These are phyloP conservation scores for Hypocrella siamensis DNA, from an alignment of 2,329 filamentous ascomycete species.

Conservation along the genomic window DNA sequence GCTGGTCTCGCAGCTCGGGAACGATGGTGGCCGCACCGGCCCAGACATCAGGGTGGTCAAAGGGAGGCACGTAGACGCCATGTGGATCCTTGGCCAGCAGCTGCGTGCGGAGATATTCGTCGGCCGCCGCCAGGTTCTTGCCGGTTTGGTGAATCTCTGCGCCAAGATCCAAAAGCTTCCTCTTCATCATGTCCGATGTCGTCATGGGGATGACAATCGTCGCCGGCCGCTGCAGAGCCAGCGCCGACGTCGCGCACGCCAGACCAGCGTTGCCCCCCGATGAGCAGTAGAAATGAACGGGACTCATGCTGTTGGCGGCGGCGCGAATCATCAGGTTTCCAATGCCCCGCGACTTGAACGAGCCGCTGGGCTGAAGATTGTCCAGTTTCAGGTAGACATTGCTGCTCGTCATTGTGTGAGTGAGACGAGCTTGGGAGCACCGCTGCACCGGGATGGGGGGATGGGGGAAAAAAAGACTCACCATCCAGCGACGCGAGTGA, in stretches of 20 bases:
- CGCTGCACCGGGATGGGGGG: no score
- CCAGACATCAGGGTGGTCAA: constrained; percentile 55
- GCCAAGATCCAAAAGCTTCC: constrained; percentile 53
- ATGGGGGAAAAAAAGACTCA: constrained; percentile 21
- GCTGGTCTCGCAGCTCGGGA: constrained; percentile 27
- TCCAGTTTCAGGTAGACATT: constrained; percentile 78
- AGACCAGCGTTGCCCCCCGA: constrained; percentile 77
- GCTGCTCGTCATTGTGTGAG: no score
- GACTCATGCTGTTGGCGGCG: constrained; percentile 14
- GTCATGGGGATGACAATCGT: constrained; percentile 60
- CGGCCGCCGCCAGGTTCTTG: constrained; percentile 52
- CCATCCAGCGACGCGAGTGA: constrained; percentile 61
- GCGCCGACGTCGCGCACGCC: constrained; percentile 60
- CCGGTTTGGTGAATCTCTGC: constrained; percentile 55
- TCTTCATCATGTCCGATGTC: constrained; percentile 54
- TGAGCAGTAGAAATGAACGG: constrained; percentile 60
- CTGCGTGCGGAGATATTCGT: constrained; percentile 44
- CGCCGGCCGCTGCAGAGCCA: constrained; percentile 44
- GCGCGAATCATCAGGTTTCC: constrained; percentile 48
- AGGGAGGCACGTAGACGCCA: constrained; percentile 53
- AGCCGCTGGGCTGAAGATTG: constrained; percentile 68
- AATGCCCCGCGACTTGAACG: constrained; percentile 72
- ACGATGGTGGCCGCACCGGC: constrained; percentile 46
- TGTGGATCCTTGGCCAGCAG: constrained; percentile 34
- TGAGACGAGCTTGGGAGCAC: no score